These are phyloP conservation scores for Stagonosporopsis chrysanthemi DNA, from an alignment of 2,329 filamentous ascomycete genomes.

Conservation along the genomic window DNA sequence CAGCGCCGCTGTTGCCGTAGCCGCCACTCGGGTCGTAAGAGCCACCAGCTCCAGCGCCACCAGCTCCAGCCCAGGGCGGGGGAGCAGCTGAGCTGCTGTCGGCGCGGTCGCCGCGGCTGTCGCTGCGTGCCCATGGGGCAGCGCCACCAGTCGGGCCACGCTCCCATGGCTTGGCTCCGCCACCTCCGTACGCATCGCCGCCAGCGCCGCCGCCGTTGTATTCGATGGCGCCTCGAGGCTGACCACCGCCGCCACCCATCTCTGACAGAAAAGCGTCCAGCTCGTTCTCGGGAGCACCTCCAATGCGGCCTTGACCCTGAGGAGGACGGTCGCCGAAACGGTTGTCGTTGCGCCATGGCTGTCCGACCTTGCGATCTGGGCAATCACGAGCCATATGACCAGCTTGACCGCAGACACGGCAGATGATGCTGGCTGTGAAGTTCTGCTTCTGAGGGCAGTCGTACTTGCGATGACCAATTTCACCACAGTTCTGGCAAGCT, in stretches of 20 bases:
- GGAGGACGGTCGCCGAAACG: constrained; percentile 62
- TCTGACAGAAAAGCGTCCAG: constrained; percentile 99
- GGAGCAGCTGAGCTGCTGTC: constrained; percentile 51
- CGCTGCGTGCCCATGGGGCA: constrained; percentile 73
- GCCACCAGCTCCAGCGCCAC: constrained; percentile 32
- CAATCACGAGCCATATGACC: constrained; percentile 99
- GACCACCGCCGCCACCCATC: constrained; percentile 74
- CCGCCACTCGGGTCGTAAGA: constrained; percentile 40
- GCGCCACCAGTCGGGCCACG: constrained; percentile 82
- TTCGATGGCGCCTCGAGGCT: constrained; percentile 78
- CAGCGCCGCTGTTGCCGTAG: constrained; percentile 43
- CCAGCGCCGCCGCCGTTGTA: constrained; percentile 50
- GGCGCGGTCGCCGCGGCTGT: constrained; percentile 54
- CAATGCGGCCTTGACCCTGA: constrained; percentile 66
- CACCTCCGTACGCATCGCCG: constrained; percentile 57
- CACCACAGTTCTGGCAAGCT: constrained; percentile 97
- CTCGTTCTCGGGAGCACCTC: constrained; percentile 84
- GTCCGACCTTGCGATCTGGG: constrained; percentile 89
- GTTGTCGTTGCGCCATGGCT: constrained; percentile 87
- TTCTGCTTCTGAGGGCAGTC: constrained; percentile 98
- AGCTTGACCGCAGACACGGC: constrained; percentile 95
- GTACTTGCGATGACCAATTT: constrained; percentile 98
- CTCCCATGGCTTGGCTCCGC: constrained; percentile 80
- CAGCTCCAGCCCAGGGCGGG: constrained; percentile 48
- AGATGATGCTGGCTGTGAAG: constrained; percentile 99